phyloP scores from a whole-genome alignment of 768 basidiomycete genomes.

The Leucosporidium scottii region DNA sequence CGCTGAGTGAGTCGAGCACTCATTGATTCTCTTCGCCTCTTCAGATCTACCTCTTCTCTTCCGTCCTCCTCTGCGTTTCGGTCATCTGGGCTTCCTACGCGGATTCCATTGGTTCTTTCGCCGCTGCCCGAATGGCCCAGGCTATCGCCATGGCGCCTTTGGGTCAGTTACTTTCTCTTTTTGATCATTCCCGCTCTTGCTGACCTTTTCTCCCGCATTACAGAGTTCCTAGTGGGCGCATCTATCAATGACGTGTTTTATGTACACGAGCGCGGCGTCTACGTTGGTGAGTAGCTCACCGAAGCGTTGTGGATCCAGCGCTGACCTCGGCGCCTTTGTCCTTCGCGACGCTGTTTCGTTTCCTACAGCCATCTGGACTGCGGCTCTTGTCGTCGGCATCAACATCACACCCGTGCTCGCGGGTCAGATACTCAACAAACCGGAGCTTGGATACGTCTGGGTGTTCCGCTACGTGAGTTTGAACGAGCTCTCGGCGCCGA shows the following conservation, averaged over 20 bases:
- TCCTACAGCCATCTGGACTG: background rate
- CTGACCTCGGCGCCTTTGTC: too few relatives aligned
- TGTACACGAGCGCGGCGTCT: background rate
- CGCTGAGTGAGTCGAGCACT: background rate
- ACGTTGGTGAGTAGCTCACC: too few relatives aligned
- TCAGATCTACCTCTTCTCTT: background rate
- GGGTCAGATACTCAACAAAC: background rate
- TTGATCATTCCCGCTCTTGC: background rate
- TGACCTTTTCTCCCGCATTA: background rate
- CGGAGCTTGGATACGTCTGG: background rate
- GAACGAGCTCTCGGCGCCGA: background rate
- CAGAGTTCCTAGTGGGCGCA: conserved; percentile 3
- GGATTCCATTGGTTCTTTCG: background rate
- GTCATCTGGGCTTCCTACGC: background rate
- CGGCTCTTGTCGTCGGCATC: background rate
- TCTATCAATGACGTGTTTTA: background rate
- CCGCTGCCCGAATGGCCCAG: conserved; percentile 1
- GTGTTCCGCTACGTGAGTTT: conserved; percentile 3
- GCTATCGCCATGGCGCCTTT: background rate
- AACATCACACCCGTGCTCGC: background rate
- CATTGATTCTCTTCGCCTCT: background rate
- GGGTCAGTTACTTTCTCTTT: too few relatives aligned
- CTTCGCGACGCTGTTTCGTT: background rate
- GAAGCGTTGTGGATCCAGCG: too few relatives aligned
- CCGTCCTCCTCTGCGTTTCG: background rate